A percentile compares a stretch with the other conserved stretches of the same genome.
phyloP scores from a whole-genome alignment of 192 early-diverging fungal genomes.

The Gamsiella multidivaricata region DNA sequence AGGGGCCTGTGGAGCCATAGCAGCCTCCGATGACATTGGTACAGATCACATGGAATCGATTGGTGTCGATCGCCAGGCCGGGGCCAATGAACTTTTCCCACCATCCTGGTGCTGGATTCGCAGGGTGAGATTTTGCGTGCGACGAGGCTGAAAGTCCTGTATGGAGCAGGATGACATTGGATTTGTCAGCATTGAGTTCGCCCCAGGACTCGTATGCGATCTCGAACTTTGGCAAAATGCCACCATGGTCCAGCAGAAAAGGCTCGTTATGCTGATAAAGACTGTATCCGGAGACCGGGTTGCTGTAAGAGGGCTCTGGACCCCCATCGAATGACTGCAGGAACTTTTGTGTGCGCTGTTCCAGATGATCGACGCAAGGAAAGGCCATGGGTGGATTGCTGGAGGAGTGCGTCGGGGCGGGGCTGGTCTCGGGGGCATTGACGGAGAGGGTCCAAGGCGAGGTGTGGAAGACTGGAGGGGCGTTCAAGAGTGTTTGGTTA shows the following conservation, averaged over 20 bases:
- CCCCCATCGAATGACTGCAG: slow-evolving; percentile 70
- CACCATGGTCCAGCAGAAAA: slow-evolving; percentile 86
- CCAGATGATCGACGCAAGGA: slow-evolving; percentile 78
- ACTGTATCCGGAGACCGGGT: slow-evolving; percentile 80
- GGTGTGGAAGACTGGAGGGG: slow-evolving; percentile 40
- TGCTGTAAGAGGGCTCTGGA: slow-evolving; percentile 87
- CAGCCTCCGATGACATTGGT: slow-evolving; percentile 97
- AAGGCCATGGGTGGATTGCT: slow-evolving; percentile 76
- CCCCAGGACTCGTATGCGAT: slow-evolving; percentile 99
- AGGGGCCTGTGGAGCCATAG: slow-evolving; percentile 95
- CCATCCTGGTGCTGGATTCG: slow-evolving; percentile 88
- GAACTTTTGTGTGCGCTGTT: slow-evolving; percentile 62
- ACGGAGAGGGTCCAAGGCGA: slow-evolving; percentile 31
- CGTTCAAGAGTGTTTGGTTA: background rate
- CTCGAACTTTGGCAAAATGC: slow-evolving; percentile 75
- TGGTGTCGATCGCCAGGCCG: slow-evolving; percentile 90
- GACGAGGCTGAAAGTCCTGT: slow-evolving; percentile 93
- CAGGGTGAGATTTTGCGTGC: slow-evolving; percentile 89
- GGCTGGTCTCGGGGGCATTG: slow-evolving; percentile 16
- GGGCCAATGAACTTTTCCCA: slow-evolving; percentile 98
- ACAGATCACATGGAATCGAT: slow-evolving; percentile 95
- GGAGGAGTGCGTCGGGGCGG: slow-evolving; percentile 33
- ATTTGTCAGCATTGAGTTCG: slow-evolving; percentile 77
- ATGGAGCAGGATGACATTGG: slow-evolving; percentile 92
- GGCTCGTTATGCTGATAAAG: slow-evolving; percentile 70